These are phyloP conservation scores for Glycine latifolia DNA, from an alignment of 306 rosid species.

Conservation along the genomic window DNA sequence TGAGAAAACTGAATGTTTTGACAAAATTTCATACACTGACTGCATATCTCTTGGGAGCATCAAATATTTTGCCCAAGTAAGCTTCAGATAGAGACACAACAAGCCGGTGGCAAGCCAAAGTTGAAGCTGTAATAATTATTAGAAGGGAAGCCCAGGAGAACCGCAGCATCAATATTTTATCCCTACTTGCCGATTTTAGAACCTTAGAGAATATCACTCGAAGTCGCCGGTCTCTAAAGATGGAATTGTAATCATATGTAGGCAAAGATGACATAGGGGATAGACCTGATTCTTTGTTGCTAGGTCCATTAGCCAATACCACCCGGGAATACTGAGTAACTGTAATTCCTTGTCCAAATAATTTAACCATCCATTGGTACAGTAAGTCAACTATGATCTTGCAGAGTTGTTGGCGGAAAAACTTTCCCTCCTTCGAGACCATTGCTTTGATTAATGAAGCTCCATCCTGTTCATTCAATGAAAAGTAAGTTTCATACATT, in stretches of 20 bases:
- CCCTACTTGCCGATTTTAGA: constrained; percentile 69
- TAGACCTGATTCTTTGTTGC: constrained; percentile 56
- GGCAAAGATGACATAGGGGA: constrained; percentile 58
- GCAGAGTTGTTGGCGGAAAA: constrained; percentile 72
- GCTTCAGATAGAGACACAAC: constrained; percentile 72
- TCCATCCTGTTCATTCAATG: constrained; percentile 72
- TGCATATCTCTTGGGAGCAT: constrained; percentile 70
- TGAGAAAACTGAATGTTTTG: constrained; percentile 16
- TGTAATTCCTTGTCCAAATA: constrained; percentile 56
- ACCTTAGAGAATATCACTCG: constrained; percentile 68
- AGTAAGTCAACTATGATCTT: constrained; percentile 66
- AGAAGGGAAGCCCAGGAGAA: constrained; percentile 74
- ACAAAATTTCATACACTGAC: constrained; percentile 60
- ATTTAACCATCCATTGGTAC: constrained; percentile 67
- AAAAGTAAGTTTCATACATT: constrained; percentile 32
- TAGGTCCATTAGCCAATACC: constrained; percentile 55
- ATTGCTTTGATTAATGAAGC: constrained; percentile 80
- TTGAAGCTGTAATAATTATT: constrained; percentile 64
- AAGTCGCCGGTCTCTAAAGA: constrained; percentile 79
- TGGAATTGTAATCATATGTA: constrained; percentile 55
- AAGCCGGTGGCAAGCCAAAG: constrained; percentile 72
- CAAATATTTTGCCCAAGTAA: constrained; percentile 58
- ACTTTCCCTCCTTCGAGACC: constrained; percentile 80
- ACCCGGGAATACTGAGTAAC: constrained; percentile 52
- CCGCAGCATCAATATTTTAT: constrained; percentile 66